These are phyloP conservation scores for Sporothrix luriei DNA, from an alignment of 2,329 filamentous ascomycete genomes.

Conservation along the genomic window DNA sequence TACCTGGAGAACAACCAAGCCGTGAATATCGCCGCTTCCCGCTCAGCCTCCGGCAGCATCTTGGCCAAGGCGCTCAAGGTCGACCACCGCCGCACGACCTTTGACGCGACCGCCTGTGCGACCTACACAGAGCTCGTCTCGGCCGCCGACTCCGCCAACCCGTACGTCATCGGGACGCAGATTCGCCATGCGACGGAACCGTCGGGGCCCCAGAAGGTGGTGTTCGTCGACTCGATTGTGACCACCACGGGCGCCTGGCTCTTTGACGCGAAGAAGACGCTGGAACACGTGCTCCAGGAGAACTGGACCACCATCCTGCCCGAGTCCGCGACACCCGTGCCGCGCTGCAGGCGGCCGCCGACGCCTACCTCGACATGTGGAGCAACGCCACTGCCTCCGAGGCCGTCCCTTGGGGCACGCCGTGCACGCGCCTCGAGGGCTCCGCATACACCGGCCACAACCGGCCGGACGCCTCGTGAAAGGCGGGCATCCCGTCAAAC, in stretches of 20 bases:
- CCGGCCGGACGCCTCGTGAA: constrained; percentile 37
- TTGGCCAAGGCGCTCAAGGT: constrained; percentile 42
- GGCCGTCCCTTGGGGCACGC: constrained; percentile 44
- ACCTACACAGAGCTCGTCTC: constrained; percentile 47
- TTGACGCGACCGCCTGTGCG: constrained; percentile 44
- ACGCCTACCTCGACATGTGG: constrained; percentile 45
- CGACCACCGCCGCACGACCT: constrained; percentile 44
- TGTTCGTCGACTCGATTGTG: constrained; percentile 41
- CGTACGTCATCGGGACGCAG: constrained; percentile 47
- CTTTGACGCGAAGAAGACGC: constrained; percentile 43
- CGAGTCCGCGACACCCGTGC: constrained; percentile 37
- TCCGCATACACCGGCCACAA: constrained; percentile 37
- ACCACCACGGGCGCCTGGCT: constrained; percentile 43
- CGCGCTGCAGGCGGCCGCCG: constrained; percentile 39
- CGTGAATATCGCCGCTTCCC: constrained; percentile 36
- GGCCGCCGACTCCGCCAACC: constrained; percentile 38
- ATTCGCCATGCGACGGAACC: constrained; percentile 35
- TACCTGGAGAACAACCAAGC: constrained; percentile 44
- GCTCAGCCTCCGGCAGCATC: constrained; percentile 35
- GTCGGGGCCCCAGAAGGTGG: constrained; percentile 23
- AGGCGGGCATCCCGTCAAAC: constrained; percentile 38
- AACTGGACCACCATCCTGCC: constrained; percentile 41
- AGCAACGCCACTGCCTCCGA: constrained; percentile 40
- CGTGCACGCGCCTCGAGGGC: constrained; percentile 43
- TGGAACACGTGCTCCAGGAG: constrained; percentile 41